These are phyloP conservation scores for Penicillium occitanis DNA, from an alignment of 2,329 filamentous ascomycete species.

Conservation along the genomic window DNA sequence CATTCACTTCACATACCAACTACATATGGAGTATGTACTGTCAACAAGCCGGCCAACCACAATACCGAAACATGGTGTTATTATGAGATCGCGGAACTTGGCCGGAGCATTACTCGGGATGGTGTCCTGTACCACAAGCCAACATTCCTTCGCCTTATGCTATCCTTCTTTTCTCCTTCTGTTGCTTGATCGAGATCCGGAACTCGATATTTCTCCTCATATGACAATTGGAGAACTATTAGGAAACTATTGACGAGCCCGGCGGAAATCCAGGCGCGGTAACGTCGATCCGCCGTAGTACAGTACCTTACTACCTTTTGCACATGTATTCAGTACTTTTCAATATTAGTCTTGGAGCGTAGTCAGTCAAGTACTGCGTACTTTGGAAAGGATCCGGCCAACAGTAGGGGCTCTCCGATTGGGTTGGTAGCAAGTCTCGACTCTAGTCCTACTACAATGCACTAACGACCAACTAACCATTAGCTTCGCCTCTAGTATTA, in stretches of 20 bases:
- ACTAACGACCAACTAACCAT: constrained; percentile 8
- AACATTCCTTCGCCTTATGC: constrained; percentile 6
- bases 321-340: background rate
- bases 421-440: constrained; percentile 23
- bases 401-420: constrained; percentile 27
- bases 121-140: background rate
- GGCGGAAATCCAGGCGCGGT: constrained; percentile 16
- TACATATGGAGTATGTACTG: background rate
- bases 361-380: background rate
- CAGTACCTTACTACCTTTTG: too few relatives aligned
- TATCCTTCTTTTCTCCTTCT: constrained; percentile 12
- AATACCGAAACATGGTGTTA: background rate
- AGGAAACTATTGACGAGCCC: constrained; percentile 18
- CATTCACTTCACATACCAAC: constrained; percentile 3
- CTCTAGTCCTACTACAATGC: background rate
- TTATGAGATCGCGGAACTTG: background rate
- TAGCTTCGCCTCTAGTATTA: constrained; percentile 2
- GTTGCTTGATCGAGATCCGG: background rate
- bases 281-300: constrained; percentile 16
- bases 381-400: constrained; percentile 8
- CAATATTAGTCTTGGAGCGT: background rate
- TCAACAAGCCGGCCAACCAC: background rate
- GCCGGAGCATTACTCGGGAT: constrained; percentile 7
- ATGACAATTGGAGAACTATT: constrained; percentile 13
- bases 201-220: background rate